Evolutionary conservation across 306 rosid genomes (phyloP), one percentile per base, ranked within the genome.

Genomic region (Begonia masoniana): DNA sequence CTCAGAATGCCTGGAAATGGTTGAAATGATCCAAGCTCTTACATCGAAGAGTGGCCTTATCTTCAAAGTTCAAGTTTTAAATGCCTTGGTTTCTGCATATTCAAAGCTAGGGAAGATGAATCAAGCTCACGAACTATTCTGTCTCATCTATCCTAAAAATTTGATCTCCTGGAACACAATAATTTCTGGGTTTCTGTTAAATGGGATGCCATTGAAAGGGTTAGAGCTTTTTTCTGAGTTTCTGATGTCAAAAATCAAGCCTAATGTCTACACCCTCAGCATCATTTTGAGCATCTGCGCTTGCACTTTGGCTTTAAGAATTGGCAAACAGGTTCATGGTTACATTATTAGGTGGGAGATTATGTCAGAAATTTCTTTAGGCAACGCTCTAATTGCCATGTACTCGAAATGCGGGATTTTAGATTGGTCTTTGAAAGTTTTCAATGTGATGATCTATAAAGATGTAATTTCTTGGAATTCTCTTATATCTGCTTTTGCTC

Each of bases 401-500:
- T 87, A 83, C 62, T 73, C 89, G 42, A 83, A 83, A 69, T 81
- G 91, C 39, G 96, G 96, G 58, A 62, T 54, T 55, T 56, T 87
- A 62, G 80, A 71, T 39, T 56, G 53, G 68, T 75, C 91, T 13
- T 11, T 81, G 65, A 68, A 66, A 60, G 87, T 81, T 54, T 83
- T 83, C 62, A 55, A 71, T 56, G 75, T 71, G 42, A 87, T 83
- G 96, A 54, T 43, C 8, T 66, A 71, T 61, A 83, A 74, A 65
- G 91, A 87, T 51, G 69, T 63, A 13, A 66, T 83, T 66, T 74
- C 96, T 13, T 83, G 88, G 86, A 87, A 83, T 67, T 74, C 96
- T 67, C 55, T 87, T 12, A 70, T 87, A 72, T 81, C 96, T 52
- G 94, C 85, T 41, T 81, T 74, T 55, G 84, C 82, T 3, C 85